Evolutionary conservation across 2,329 filamentous ascomycete genomes (phyloP), one percentile per base, ranked within the genome.

Genomic region (Exophiala mesophila): DNA sequence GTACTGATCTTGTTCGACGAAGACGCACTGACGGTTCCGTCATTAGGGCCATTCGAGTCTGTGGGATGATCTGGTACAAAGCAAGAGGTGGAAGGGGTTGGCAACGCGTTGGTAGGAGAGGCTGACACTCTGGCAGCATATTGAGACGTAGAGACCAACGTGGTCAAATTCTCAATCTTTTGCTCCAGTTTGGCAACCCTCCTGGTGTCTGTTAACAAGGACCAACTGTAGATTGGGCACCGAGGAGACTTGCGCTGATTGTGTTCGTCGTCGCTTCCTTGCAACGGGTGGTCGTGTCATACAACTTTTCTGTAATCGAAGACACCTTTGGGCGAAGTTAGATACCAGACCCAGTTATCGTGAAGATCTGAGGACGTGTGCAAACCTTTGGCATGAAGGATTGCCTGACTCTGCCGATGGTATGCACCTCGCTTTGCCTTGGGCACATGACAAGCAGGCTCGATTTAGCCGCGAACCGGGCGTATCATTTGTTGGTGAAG

Each of bases 291-390:
- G 43, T 16, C 47, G 47, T 15, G 47, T 50, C 3, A 41, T 47
- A 30, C 49, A 52, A 26, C 36, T 21, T 39, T 45, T 50, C 8
- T 41, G 32, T 19, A 53, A 31, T 8, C 47, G 44, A 34, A 44
- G 33, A 32, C 50, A 53, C 39, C 50, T 42, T 18, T 17, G 32
- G 15, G 32, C 17, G 32, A 6, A 17, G 5, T 19, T 12, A 18
- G 15, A 15, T 4, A 17, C 32, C 13, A 34, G 4, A 18, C 16
- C 5, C n/a, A 8, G 15, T 32, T 13, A 32, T 13, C 6, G 29
- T 13, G 17, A 17, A n/a, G n/a, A 26, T 18, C 12, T 4, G 4
- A 34, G 16, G 20, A 19, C 4, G 13, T 7, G 20, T 7, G 32
- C 32, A 17, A 12, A 44, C 23, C 41, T 16, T 18, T 44, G 36